Evolutionary conservation across 352 stramenopile genomes (phyloP).

Genomic region (Phytophthora multivora): DNA sequence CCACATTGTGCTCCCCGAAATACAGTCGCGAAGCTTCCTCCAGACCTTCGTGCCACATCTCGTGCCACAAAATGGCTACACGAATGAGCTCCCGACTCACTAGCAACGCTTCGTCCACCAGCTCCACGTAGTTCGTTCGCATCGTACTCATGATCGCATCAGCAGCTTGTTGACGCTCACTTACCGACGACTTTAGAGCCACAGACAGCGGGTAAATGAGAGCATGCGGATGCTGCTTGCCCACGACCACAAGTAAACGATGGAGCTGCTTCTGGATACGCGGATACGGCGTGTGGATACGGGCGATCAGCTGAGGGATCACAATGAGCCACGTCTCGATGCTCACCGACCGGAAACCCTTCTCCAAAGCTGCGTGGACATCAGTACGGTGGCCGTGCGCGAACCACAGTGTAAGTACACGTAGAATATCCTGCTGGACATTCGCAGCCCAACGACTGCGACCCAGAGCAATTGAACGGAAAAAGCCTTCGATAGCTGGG

Average conservation of each 20-base stretch:
- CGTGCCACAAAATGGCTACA: slow-evolving; percentile 98
- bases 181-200: slow-evolving; percentile 94
- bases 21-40: slow-evolving; percentile 97
- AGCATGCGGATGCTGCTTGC: slow-evolving; percentile 96
- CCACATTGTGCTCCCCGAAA: slow-evolving; percentile 97
- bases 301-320: slow-evolving; percentile 96
- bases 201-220: slow-evolving; percentile 99
- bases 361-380: slow-evolving; percentile 78
- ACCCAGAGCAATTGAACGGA: slow-evolving; percentile 95
- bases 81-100: slow-evolving; percentile 98
- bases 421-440: slow-evolving; percentile 98
- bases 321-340: slow-evolving; percentile 99
- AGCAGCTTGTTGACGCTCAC: slow-evolving; percentile 88
- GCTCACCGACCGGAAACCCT: slow-evolving; percentile 91
- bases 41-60: slow-evolving; percentile 98
- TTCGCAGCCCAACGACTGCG: slow-evolving; percentile 95
- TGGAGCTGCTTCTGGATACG: slow-evolving; percentile 85
- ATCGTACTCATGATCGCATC: slow-evolving; percentile 96
- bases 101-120: slow-evolving; percentile 94
- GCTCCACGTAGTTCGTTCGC: slow-evolving; percentile 90
- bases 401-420: slow-evolving; percentile 98
- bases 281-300: slow-evolving; percentile 74
- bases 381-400: slow-evolving; percentile 93
- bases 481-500: slow-evolving; percentile 91
- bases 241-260: slow-evolving; percentile 88